Evolutionary conservation across 306 rosid species (phyloP), one percentile per base, ranked within the genome.

Genomic region (Cucumis cinereus): DNA sequence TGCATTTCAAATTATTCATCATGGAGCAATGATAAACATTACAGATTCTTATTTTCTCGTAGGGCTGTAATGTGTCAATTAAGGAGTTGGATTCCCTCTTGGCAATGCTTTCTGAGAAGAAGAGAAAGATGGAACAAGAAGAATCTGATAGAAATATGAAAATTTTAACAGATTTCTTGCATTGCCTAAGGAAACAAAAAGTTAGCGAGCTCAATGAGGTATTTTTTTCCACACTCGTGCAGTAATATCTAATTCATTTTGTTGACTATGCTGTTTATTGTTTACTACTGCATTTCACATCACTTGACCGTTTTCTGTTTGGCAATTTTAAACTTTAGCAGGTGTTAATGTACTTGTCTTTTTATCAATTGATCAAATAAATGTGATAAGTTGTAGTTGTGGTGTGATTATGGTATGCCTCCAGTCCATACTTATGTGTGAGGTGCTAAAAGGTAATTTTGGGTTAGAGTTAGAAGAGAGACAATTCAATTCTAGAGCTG

Each of bases 81-180:
- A 92, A 90, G 88, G 99, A 92, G 86, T 75, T 94, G 22, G 96
- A 94, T 85, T 81, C 85, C 77, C 92, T 94, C 74, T 83, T 94
- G 86, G 78, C 79, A 53, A 87, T 94, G 70, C 91, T 94, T 69
- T 64, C 93, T 5, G 98, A 94, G 78, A 94, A 92, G 86, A 94
- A 92, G 88, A 89, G 93, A 84, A 94, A 94, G 86, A 94, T 92
- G 96, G 97, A 94, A 80, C 99, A 94, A 84, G 99, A 94, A 84
- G 98, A 92, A 83, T 92, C 99, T 7, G 96, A 90, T 81, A 87
- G 93, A 92, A 94, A 94, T 79, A 88, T 94, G 99, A 93, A 94
- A 82, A 90, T 94, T 74, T 81, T 94, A 82, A 79, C 91, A 7
- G 97, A 92, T 75, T 94, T 94, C 86, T 85, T 94, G 88, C 87